Conservation (phyloP, 2,329 filamentous ascomycete genomes). For the Stenocarpella maydis region DNA sequence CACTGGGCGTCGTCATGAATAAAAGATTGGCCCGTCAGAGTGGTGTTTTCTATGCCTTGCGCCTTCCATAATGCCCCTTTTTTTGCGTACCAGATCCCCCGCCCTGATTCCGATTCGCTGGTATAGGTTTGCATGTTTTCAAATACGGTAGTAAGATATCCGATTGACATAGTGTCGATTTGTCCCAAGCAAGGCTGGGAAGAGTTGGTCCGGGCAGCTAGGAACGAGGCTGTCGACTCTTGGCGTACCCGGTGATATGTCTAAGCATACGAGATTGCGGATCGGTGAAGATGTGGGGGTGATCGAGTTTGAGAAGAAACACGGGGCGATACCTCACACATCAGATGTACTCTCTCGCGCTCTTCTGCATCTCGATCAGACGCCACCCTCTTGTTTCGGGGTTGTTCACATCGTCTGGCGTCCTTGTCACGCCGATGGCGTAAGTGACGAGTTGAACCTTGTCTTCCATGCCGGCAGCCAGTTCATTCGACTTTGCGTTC, state of each 20-base stretch:
- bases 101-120: slow-evolving; percentile 4
- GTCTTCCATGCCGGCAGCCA: slow-evolving; percentile 98
- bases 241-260: not conserved
- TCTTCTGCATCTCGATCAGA: slow-evolving; percentile 98
- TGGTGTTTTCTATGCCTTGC: slow-evolving; percentile 36
- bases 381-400: slow-evolving; percentile 97
- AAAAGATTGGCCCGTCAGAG: slow-evolving; percentile 30
- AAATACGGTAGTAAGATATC: slow-evolving; percentile 19
- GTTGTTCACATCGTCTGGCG: slow-evolving; percentile 95
- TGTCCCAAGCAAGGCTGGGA: not conserved
- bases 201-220: not conserved
- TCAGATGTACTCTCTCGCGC: slow-evolving; percentile 82
- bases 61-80: slow-evolving; percentile 25
- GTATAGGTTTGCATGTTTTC: slow-evolving; percentile 28
- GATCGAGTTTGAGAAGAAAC: not conserved
- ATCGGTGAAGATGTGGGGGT: not conserved
- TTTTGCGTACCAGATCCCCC: slow-evolving; percentile 2
- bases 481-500: slow-evolving; percentile 86
- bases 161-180: not conserved
- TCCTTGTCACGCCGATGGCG: slow-evolving; percentile 92
- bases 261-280: not conserved
- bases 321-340: not conserved
- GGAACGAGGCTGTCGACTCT: not conserved
- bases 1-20: slow-evolving; percentile 28
- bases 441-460: slow-evolving; percentile 98